These are phyloP conservation scores for Diaporthe helianthi DNA, from an alignment of 2,329 filamentous ascomycete species.

Conservation along the genomic window DNA sequence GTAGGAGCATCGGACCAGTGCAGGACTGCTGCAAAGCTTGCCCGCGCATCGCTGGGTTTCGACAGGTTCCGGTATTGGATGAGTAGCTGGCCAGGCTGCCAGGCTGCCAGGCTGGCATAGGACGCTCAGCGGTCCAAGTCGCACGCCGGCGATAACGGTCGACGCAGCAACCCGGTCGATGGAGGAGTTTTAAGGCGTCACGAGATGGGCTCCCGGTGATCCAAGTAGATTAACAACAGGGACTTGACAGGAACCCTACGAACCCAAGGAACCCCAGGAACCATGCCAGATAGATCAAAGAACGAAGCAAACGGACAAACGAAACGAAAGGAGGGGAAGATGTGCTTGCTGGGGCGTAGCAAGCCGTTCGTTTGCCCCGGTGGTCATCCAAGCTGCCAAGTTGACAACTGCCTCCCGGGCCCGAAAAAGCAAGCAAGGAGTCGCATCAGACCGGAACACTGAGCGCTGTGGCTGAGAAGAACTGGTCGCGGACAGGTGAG, in stretches of 20 bases:
- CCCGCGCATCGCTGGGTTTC: conserved; percentile 24
- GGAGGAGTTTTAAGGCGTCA: conserved; percentile 10
- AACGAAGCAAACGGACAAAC: background rate
- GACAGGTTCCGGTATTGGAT: conserved; percentile 6
- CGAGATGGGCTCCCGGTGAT: conserved; percentile 22
- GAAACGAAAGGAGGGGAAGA: too few relatives aligned
- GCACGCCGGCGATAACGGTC: conserved; percentile 6
- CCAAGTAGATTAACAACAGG: conserved; percentile 23
- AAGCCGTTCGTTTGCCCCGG: background rate
- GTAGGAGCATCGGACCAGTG: conserved; percentile 13
- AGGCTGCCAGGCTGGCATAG: too few relatives aligned
- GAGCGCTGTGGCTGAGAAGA: conserved; percentile 6
- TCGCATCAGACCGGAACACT: conserved; percentile 1
- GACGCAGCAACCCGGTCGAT: conserved; percentile 27
- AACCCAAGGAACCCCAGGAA: too few relatives aligned
- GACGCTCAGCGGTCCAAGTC: conserved; percentile 16
- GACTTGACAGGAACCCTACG: too few relatives aligned
- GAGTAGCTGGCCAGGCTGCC: too few relatives aligned
- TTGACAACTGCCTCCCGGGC: conserved; percentile 3
- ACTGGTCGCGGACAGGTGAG: background rate
- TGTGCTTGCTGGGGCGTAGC: background rate
- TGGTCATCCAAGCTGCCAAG: background rate
- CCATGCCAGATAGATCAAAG: background rate
- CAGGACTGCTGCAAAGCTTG: conserved; percentile 33
- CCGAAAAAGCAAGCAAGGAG: conserved; percentile 13